Evolutionary conservation across 129 eudicot species (phyloP), one percentile per base, ranked within the genome.

Genomic region (Pulicaria dysenterica): DNA sequence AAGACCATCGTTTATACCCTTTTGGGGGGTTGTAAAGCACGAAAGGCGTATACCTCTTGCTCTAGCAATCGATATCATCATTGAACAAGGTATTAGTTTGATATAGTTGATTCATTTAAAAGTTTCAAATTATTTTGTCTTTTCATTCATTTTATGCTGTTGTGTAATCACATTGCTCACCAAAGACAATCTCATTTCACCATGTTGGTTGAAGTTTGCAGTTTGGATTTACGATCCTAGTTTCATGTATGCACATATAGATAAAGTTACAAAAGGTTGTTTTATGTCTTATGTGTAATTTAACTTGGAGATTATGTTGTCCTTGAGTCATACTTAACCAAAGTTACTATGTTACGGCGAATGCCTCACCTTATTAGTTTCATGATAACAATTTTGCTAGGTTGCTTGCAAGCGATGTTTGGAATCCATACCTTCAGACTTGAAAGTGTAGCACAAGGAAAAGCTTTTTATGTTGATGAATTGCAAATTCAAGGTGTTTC

Each of bases 1-100:
- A 46, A 85, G 97, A 70, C 97, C 95, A 17, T 91, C 97, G 7
- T 87, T 54, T 73, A 81, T 91, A 79, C 95, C 95, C 43, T 87
- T 91, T 79, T 82, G 80, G 76, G 87, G 89, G 73, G 81, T 79
- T 34, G 78, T 72, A 39, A 83, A 80, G 24, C 53, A 77, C 57
- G 89, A 87, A 69, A 87, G 79, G 80, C 88, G 73, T 77, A 81
- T 91, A 58, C 91, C 91, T 38, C 80, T 91, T 50, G 72, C 87
- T 51, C 55, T 79, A 78, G 88, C 85, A 15, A 83, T 91, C 4
- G 91, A 81, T 83, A 41, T 87, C 31, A 81, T 87, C 48, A 81
- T 91, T 67, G 97, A 91, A 80, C 97, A 87, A 90, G 97, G 97
- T 87, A 81, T 24, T 8, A 0, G 49, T 17, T 5, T 43, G 63